Base-by-base conservation (phyloP, 192 early-diverging fungal genomes). In the Mortierella alpina region DNA sequence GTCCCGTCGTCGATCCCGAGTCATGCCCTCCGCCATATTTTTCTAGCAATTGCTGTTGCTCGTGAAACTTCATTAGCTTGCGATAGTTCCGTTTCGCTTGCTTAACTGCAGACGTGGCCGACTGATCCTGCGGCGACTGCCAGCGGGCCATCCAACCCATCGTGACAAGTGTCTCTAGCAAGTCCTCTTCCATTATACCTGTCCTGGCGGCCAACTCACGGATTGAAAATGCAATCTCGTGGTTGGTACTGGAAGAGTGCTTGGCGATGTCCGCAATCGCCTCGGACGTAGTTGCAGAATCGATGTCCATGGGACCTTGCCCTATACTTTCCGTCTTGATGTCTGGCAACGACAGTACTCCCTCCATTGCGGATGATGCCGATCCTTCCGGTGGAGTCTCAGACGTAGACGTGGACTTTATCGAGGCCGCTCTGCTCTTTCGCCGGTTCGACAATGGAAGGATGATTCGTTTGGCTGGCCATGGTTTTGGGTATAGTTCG, bases 121-220 rank as follows among this genome's bases (percentile, higher is more conserved):
- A 15, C 51, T 66, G 74, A 2, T 54, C 59, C 12, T 60, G 42
- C 17, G 22, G 44, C 5, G 66, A 15, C n/a, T 80, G 74, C 91
- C 91, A 94, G 20, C 82, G 83, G 59, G 78, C 68, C 70, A 91
- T 79, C 75, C 93, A 73, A 1, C 85, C 90, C 82, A 91, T 81
- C 17, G 80, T 74, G 8, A 88, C 83, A 59, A 95, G 78, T 10
- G 91, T 89, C 63, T 86, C 85, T 42, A 95, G 50, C 52, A 95
- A 76, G 63, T 95, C 93, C n/a, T 93, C 90, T 39, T 86, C 85
- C 54, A 83, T 82, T 59, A 95, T 93, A 2, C 92, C 87, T 9
- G 93, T 95, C 56, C 84, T 54, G 31, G 70, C 53, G 0, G 91
- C 78, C 45, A 95, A 62, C 23, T 91, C 87, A 61, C 72, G 49